phyloP scores from a whole-genome alignment of 306 rosid genomes.

The Lablab purpureus region DNA sequence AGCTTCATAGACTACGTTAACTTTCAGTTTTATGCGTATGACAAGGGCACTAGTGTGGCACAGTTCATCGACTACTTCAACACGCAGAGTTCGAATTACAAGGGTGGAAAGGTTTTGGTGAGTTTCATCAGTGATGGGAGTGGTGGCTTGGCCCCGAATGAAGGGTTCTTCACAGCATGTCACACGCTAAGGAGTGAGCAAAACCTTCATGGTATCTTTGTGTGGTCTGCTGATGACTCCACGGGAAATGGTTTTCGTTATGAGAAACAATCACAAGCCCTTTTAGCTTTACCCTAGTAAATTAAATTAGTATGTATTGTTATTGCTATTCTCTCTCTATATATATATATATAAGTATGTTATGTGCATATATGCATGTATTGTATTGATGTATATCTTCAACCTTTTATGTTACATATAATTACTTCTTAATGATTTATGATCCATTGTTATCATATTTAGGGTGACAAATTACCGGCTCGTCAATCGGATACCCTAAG shows the following conservation, averaged over 20 bases:
- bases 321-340: too few relatives aligned
- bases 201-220: constrained; percentile 73
- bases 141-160: constrained; percentile 62
- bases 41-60: constrained; percentile 62
- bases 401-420: too few relatives aligned
- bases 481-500: too few relatives aligned
- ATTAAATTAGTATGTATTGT: too few relatives aligned
- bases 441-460: too few relatives aligned
- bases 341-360: too few relatives aligned
- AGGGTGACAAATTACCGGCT: too few relatives aligned
- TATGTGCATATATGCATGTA: background rate
- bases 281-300: constrained; percentile 59
- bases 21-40: constrained; percentile 87
- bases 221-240: constrained; percentile 93
- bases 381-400: too few relatives aligned
- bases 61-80: constrained; percentile 68
- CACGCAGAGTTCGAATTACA: constrained; percentile 65
- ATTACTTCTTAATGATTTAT: too few relatives aligned
- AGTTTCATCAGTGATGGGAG: constrained; percentile 73
- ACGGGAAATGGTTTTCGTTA: constrained; percentile 61
- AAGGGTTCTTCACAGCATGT: constrained; percentile 77
- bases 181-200: constrained; percentile 54
- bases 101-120: constrained; percentile 70
- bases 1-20: constrained; percentile 76
- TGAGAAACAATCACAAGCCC: constrained; percentile 75